phyloP scores from a whole-genome alignment of 1,284 basidiomycete species.

The Blastosporella zonata region DNA sequence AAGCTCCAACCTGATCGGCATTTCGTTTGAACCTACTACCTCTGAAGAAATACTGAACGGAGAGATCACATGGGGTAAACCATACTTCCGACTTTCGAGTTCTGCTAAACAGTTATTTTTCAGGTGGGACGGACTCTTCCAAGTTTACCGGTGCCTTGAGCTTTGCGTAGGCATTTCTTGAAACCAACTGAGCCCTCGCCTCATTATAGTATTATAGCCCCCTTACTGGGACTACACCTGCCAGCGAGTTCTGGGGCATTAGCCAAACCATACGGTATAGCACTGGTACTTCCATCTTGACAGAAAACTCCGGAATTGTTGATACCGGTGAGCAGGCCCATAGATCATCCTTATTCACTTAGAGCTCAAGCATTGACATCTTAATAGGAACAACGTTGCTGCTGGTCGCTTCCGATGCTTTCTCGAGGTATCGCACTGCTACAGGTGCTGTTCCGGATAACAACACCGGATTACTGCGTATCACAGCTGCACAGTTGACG shows the following conservation, averaged over 20 bases:
- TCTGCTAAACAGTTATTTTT: conserved; percentile 21
- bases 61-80: conserved; percentile 44
- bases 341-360: not conserved
- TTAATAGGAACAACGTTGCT: conserved; percentile 41
- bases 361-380: not conserved
- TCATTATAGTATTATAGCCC: conserved; percentile 24
- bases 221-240: conserved; percentile 49
- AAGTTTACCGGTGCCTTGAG: conserved; percentile 46
- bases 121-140: conserved; percentile 46
- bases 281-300: conserved; percentile 39
- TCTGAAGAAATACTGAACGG: conserved; percentile 31
- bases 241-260: conserved; percentile 60
- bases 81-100: not conserved
- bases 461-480: conserved; percentile 52
- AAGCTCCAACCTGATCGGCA: conserved; percentile 36
- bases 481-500: conserved; percentile 48
- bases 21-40: conserved; percentile 50
- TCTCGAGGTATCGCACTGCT: conserved; percentile 42
- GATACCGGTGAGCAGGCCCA: conserved; percentile 41
- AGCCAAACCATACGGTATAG: conserved; percentile 58
- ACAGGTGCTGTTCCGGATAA: conserved; percentile 54
- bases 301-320: conserved; percentile 55
- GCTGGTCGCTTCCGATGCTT: conserved; percentile 45
- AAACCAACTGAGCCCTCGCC: not conserved
- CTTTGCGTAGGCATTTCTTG: conserved; percentile 38